Conservation (phyloP, 306 rosid genomes). For the Trifolium pratense region DNA sequence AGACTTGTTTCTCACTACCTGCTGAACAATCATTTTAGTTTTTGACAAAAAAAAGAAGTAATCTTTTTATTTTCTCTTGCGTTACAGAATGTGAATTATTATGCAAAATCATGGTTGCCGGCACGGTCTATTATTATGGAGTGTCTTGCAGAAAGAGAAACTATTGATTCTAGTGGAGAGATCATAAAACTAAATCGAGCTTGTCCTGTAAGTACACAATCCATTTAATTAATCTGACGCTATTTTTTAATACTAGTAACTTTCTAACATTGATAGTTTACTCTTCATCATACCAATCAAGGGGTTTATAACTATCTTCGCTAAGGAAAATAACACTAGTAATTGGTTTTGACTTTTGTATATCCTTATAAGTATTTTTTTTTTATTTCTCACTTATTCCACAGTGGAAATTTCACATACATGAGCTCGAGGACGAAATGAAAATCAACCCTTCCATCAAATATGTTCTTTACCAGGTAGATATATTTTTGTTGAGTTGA, state of each 20-base stretch:
- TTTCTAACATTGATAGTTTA: not conserved
- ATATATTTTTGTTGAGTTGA: conserved; percentile 12
- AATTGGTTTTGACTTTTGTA: conserved; percentile 30
- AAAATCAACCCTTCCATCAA: conserved; percentile 59
- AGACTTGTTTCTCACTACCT: not conserved
- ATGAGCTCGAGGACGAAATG: conserved; percentile 73
- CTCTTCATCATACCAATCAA: conserved; percentile 9
- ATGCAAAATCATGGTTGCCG: conserved; percentile 62
- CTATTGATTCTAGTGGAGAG: conserved; percentile 58
- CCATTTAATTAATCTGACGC: not conserved
- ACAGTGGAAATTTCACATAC: conserved; percentile 69
- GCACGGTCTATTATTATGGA: conserved; percentile 58
- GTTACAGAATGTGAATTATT: conserved; percentile 54
- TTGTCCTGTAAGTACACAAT: conserved; percentile 59
- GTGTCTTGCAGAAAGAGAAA: conserved; percentile 55
- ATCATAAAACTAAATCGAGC: conserved; percentile 52
- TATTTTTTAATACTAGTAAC: not conserved
- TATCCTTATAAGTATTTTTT: conserved; percentile 4
- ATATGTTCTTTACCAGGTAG: conserved; percentile 61
- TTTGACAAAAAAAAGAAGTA: not conserved
- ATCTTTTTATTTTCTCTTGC: not conserved
- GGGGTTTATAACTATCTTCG: conserved; percentile 11
- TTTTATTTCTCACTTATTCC: conserved; percentile 30
- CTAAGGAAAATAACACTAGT: conserved; percentile 1
- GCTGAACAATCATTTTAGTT: conserved; percentile 1